Evolutionary conservation across 2,329 filamentous ascomycete genomes (phyloP).

Genomic region (Exophiala sideris): DNA sequence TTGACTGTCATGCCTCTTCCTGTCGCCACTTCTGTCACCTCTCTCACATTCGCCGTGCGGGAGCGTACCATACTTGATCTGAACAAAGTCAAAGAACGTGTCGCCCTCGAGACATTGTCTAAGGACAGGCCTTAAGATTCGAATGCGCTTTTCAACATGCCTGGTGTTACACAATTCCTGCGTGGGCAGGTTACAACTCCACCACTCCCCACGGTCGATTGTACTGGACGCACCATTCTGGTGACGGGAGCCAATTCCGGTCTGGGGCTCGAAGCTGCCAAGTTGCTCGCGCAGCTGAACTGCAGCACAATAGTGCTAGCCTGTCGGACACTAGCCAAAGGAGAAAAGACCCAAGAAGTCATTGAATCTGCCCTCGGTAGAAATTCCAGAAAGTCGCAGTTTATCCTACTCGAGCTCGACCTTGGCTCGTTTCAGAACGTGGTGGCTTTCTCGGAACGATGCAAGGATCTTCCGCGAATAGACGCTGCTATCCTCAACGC

Average conservation of each 20-base stretch:
- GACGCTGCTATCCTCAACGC: slow-evolving; percentile 43
- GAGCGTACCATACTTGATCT: no score
- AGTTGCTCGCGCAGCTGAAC: slow-evolving; percentile 39
- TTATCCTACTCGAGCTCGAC: slow-evolving; percentile 33
- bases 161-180: slow-evolving; percentile 13
- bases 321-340: slow-evolving; percentile 37
- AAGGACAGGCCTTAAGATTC: not conserved
- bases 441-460: slow-evolving; percentile 35
- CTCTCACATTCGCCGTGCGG: no score
- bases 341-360: slow-evolving; percentile 35
- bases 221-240: slow-evolving; percentile 40
- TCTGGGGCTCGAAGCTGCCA: slow-evolving; percentile 44
- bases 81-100: no score
- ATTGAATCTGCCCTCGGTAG: slow-evolving; percentile 28
- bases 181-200: slow-evolving; percentile 21
- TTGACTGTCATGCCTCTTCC: no score
- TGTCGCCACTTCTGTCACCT: no score
- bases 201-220: slow-evolving; percentile 20
- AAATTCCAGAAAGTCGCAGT: slow-evolving; percentile 23
- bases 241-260: slow-evolving; percentile 46
- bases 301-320: slow-evolving; percentile 47
- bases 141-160: slow-evolving; percentile 1
- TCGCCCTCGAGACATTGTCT: no score
- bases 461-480: slow-evolving; percentile 32
- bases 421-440: slow-evolving; percentile 37